Percentiles rank a stretch among this genome's conserved stretches.
Evolutionary conservation across 345 rosid species (phyloP).

Genomic region (Populus ilicifolia): DNA sequence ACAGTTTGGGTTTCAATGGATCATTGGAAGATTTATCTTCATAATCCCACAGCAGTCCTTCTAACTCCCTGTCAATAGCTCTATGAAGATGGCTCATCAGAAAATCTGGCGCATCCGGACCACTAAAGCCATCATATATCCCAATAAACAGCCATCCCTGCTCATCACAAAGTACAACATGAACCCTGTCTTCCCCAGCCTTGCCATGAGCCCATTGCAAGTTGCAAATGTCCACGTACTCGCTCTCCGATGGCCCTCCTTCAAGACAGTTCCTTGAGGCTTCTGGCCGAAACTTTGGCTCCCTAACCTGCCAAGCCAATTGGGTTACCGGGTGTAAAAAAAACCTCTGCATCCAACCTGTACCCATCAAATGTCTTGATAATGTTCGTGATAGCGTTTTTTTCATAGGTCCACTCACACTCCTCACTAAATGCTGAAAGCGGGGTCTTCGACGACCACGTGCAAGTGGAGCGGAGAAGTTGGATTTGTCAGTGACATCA

Average conservation of each 20-base stretch:
- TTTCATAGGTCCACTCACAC: constrained; percentile 91
- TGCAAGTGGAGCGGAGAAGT: constrained; percentile 92
- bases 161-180: constrained; percentile 95
- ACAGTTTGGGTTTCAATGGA: constrained; percentile 30
- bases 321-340: constrained; percentile 67
- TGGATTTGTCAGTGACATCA: constrained; percentile 70
- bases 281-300: constrained; percentile 60
- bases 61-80: constrained; percentile 82
- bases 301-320: constrained; percentile 68
- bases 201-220: constrained; percentile 99
- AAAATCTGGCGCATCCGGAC: constrained; percentile 98
- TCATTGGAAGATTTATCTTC: constrained; percentile 50
- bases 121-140: constrained; percentile 96
- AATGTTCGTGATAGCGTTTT: constrained; percentile 73
- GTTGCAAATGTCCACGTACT: constrained; percentile 51
- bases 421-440: constrained; percentile 68
- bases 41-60: constrained; percentile 89
- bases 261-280: constrained; percentile 54
- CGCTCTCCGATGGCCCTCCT: constrained; percentile 53
- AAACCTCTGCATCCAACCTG: constrained; percentile 74
- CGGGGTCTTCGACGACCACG: constrained; percentile 58
- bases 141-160: constrained; percentile 98
- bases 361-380: constrained; percentile 64
- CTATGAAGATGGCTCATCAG: constrained; percentile 80
- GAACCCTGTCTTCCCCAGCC: constrained; percentile 98